These are phyloP conservation scores for Aspergillus tamarii DNA, from an alignment of 2,329 filamentous ascomycete genomes.

Conservation along the genomic window DNA sequence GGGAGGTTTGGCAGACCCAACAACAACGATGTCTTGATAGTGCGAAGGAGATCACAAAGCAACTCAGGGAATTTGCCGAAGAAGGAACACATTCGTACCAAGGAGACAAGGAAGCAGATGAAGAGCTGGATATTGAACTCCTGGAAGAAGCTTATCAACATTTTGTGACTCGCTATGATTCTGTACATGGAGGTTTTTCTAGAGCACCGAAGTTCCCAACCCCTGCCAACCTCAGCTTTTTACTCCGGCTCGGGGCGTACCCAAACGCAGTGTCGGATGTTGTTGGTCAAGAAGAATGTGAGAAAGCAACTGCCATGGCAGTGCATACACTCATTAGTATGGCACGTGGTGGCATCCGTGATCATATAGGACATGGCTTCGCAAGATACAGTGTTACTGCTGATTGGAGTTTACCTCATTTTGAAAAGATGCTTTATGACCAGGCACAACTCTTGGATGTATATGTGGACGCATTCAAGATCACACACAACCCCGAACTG, in stretches of 20 bases:
- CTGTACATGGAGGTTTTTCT: slow-evolving; percentile 77
- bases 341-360: slow-evolving; percentile 70
- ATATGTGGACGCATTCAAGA: slow-evolving; percentile 83
- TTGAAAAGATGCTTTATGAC: slow-evolving; percentile 96
- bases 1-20: slow-evolving; percentile 76
- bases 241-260: slow-evolving; percentile 74
- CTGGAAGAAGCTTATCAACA: slow-evolving; percentile 86
- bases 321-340: slow-evolving; percentile 79
- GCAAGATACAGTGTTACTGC: slow-evolving; percentile 85
- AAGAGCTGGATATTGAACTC: slow-evolving; percentile 83
- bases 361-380: slow-evolving; percentile 78
- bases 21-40: slow-evolving; percentile 81
- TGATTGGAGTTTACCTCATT: slow-evolving; percentile 93
- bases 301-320: slow-evolving; percentile 75
- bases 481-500: slow-evolving; percentile 70
- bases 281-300: slow-evolving; percentile 80
- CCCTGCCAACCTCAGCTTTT: slow-evolving; percentile 79
- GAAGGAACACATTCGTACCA: slow-evolving; percentile 69
- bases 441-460: slow-evolving; percentile 83
- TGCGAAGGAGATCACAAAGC: slow-evolving; percentile 77
- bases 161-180: slow-evolving; percentile 80
- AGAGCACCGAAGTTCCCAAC: slow-evolving; percentile 85
- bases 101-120: slow-evolving; percentile 54
- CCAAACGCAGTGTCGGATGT: slow-evolving; percentile 77
- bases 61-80: slow-evolving; percentile 83